Percentiles rank a stretch among this genome's conserved stretches.
phyloP scores from a whole-genome alignment of 2,329 filamentous ascomycete species.

The Hirsutella rhossiliensis region DNA sequence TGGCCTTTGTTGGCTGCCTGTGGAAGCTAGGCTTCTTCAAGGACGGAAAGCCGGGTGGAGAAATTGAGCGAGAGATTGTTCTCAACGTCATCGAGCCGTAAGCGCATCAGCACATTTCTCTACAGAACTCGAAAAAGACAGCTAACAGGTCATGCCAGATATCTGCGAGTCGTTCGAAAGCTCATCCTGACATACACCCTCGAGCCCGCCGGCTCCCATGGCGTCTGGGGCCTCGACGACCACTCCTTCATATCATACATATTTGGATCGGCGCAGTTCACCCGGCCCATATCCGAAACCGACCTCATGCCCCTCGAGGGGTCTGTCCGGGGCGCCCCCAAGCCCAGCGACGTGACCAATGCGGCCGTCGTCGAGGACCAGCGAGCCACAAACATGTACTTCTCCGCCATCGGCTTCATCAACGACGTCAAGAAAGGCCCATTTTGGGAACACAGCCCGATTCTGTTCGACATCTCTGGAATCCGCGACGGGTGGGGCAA shows the following conservation, averaged over 20 bases:
- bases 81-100: constrained; percentile 74
- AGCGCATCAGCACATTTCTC: background rate
- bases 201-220: constrained; percentile 90
- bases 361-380: constrained; percentile 51
- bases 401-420: constrained; percentile 91
- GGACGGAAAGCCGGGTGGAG: constrained; percentile 34
- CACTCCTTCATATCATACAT: constrained; percentile 92
- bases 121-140: background rate
- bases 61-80: constrained; percentile 68
- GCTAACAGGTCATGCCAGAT: constrained; percentile 33
- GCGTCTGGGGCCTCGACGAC: constrained; percentile 97
- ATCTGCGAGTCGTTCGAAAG: constrained; percentile 66
- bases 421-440: constrained; percentile 93
- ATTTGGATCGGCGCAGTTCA: constrained; percentile 84
- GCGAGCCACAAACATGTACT: constrained; percentile 71
- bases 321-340: constrained; percentile 59
- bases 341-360: constrained; percentile 58
- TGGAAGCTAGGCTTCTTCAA: constrained; percentile 84
- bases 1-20: constrained; percentile 78
- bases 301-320: constrained; percentile 64
- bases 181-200: constrained; percentile 86
- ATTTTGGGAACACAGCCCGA: constrained; percentile 95
- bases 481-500: constrained; percentile 93
- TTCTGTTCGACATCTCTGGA: constrained; percentile 87
- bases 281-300: constrained; percentile 54